Evolutionary conservation across 139 green algal genomes (phyloP).

Genomic region (Asterochloris erici): DNA sequence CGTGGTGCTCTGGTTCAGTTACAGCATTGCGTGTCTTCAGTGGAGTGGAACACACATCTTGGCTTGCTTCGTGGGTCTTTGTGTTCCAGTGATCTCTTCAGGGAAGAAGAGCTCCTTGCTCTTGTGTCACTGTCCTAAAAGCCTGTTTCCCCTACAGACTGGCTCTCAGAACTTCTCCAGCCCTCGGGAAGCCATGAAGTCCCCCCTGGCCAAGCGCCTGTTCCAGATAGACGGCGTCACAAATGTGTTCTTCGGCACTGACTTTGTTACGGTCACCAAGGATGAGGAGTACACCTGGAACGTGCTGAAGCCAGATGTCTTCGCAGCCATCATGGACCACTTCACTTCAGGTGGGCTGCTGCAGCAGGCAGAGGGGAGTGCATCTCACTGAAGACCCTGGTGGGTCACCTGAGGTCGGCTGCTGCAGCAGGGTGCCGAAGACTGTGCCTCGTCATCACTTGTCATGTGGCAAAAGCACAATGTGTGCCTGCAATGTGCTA

Average conservation of each 20-base stretch:
- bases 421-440: neutral
- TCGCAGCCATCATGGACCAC: slow-evolving; percentile 96
- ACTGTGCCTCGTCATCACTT: too few species aligned
- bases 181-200: slow-evolving; percentile 77
- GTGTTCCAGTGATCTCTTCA: neutral
- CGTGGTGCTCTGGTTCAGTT: neutral
- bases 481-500: too few species aligned
- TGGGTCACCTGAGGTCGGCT: neutral
- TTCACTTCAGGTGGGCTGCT: slow-evolving; percentile 58
- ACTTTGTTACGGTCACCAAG: slow-evolving; percentile 99
- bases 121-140: neutral
- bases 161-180: slow-evolving; percentile 67
- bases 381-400: too few species aligned
- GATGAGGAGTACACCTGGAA: slow-evolving; percentile 70
- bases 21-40: neutral
- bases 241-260: slow-evolving; percentile 90
- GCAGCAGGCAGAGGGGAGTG: too few species aligned
- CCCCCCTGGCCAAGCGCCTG: slow-evolving; percentile 85
- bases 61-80: neutral
- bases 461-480: too few species aligned
- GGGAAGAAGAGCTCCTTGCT: neutral
- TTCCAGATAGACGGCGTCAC: slow-evolving; percentile 86
- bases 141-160: neutral
- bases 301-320: slow-evolving; percentile 91
- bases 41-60: neutral